Evolutionary conservation across 2,329 filamentous ascomycete species (phyloP), one percentile per base, ranked within the genome.

Genomic region (Chaetomium sp.): DNA sequence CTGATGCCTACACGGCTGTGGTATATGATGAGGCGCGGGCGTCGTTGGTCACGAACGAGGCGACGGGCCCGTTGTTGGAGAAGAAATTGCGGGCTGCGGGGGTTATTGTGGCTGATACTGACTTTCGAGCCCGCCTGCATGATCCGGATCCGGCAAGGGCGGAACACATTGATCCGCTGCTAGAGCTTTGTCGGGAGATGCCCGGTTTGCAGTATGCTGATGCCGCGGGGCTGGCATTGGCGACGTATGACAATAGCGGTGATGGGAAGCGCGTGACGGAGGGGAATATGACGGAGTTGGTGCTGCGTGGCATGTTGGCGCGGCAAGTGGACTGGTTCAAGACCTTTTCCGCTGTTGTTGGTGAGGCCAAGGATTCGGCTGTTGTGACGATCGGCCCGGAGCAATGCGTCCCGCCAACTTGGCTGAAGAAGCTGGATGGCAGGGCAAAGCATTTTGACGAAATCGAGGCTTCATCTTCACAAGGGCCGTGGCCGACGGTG

Each of bases 1-100:
- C 48, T 4, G 27, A 73, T 59, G 66, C 70, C 4, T 74, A 74
- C 53, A 55, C 71, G 10, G 70, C 72, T 3, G 70, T 73, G 5
- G 38, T 62, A 5, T 71, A 66, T 44, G 73, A 75, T 56, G 66
- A 72, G 38, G 62, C 66, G 4, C 60, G 71, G 5, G 69, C 68
- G 5, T 74, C 72, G 0, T 49, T 75, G 19, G 74, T 68, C 5
- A 66, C 65, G 2, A 52, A 64, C 0, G 34, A 63, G 6, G 52
- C 54, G 0, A 55, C 52, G 1, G 52, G 59, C 4, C 38, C 61
- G 1, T 41, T 7, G n/a, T 59, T 70, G 6, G 52, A 58, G 37
- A 38, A 62, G 12, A 54, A 62, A 44, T 61, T 74, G 6, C 62
- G 64, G 9, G 53, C 49, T 2, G 60, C 60, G 6, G 67, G 68